phyloP scores from a whole-genome alignment of 179 eudicot genomes.

The Beta corolliflora region DNA sequence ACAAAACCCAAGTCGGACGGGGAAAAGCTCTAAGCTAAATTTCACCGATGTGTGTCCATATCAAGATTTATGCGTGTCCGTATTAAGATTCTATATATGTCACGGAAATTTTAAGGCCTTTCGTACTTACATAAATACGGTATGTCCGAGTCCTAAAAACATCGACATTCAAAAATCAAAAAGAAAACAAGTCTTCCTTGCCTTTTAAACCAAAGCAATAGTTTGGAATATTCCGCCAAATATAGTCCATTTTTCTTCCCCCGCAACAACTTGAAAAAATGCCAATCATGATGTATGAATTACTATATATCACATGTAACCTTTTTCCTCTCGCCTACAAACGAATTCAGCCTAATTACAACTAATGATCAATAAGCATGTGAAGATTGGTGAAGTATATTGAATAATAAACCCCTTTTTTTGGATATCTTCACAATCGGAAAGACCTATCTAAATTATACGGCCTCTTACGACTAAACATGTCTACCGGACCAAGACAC shows the following conservation, averaged over 20 bases:
- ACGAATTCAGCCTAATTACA: not conserved
- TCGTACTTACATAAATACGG: not conserved
- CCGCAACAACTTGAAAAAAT: conserved; percentile 29
- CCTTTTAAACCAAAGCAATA: conserved; percentile 35
- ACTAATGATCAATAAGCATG: not conserved
- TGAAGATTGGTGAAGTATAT: not conserved
- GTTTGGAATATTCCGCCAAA: conserved; percentile 34
- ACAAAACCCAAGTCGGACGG: not conserved
- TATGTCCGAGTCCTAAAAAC: not conserved
- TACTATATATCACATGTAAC: not conserved
- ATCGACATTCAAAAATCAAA: not conserved
- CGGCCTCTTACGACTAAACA: not conserved
- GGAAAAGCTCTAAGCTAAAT: not conserved
- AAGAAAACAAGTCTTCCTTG: conserved; percentile 5
- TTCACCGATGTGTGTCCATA: not conserved
- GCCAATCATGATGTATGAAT: conserved; percentile 8
- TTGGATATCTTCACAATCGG: not conserved
- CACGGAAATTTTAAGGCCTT: not conserved
- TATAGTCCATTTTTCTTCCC: conserved; percentile 35
- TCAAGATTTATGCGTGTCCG: not conserved
- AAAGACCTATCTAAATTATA: not conserved
- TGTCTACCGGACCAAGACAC: conserved; percentile 1
- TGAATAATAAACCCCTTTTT: not conserved
- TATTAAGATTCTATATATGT: not conserved
- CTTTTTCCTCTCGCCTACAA: not conserved